Conservation (phyloP, 140 eudicot genomes). For the Flaveria floridana region DNA sequence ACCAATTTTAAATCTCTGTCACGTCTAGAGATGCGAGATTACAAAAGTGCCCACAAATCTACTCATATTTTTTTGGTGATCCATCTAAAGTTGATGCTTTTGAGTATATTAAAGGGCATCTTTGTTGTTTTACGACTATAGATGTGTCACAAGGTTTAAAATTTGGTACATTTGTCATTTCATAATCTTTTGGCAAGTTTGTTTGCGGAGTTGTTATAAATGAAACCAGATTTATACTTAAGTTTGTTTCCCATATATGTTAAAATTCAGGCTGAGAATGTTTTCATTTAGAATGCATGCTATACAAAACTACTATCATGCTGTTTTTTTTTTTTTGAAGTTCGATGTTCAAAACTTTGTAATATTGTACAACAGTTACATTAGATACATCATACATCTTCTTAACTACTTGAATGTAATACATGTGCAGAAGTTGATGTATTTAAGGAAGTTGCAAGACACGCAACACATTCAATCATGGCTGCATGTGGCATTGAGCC, state of each 20-base stretch:
- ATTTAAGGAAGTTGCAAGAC: constrained; percentile 79
- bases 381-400: not conserved
- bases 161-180: not conserved
- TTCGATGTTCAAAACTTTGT: not conserved
- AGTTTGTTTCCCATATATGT: not conserved
- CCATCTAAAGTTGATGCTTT: not conserved
- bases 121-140: not conserved
- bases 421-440: constrained; percentile 52
- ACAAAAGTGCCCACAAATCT: not conserved
- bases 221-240: not conserved
- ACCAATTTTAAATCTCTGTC: not conserved
- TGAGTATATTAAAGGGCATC: not conserved
- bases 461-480: constrained; percentile 73
- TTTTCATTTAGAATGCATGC: constrained; percentile 3
- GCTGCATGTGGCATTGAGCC: constrained; percentile 74
- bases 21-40: not conserved
- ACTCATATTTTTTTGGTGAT: not conserved
- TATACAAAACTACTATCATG: not conserved
- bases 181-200: not conserved
- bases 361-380: not conserved
- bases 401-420: constrained; percentile 1
- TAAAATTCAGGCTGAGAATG: not conserved
- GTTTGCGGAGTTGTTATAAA: not conserved
- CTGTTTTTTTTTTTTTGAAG: not conserved
- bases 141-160: not conserved